These are phyloP conservation scores for Pelargonium myrrhifolium DNA, from an alignment of 441 rosid species.

Conservation along the genomic window DNA sequence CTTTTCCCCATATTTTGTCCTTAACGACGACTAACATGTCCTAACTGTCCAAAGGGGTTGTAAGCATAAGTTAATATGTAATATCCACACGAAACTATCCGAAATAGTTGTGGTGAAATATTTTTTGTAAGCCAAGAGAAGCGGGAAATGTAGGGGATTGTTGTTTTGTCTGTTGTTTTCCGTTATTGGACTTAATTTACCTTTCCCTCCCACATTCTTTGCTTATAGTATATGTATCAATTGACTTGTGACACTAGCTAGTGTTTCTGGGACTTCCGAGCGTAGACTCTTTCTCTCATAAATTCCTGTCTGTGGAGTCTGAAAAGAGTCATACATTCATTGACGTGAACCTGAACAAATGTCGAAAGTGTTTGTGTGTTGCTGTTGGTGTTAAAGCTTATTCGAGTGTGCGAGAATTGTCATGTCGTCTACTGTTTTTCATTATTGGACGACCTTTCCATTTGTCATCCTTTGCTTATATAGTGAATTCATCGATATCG, in stretches of 20 bases:
- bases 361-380: no score
- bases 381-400: no score
- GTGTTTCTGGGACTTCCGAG: no score
- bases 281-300: no score
- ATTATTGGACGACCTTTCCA: not conserved
- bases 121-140: not conserved
- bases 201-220: no score
- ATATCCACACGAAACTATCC: not conserved
- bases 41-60: not conserved
- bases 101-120: not conserved
- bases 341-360: no score
- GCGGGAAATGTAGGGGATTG: not conserved
- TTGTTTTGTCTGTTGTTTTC: no score
- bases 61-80: not conserved
- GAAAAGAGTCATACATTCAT: no score
- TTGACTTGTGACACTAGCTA: no score
- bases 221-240: no score
- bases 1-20: conserved; percentile 13
- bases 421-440: not conserved
- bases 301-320: no score
- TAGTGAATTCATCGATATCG: not conserved
- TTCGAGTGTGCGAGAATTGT: not conserved
- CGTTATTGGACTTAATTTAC: no score
- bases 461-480: not conserved
- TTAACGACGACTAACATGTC: conserved; percentile 12